Evolutionary conservation across 768 basidiomycete species (phyloP).

Genomic region (Tulasnella sp.): DNA sequence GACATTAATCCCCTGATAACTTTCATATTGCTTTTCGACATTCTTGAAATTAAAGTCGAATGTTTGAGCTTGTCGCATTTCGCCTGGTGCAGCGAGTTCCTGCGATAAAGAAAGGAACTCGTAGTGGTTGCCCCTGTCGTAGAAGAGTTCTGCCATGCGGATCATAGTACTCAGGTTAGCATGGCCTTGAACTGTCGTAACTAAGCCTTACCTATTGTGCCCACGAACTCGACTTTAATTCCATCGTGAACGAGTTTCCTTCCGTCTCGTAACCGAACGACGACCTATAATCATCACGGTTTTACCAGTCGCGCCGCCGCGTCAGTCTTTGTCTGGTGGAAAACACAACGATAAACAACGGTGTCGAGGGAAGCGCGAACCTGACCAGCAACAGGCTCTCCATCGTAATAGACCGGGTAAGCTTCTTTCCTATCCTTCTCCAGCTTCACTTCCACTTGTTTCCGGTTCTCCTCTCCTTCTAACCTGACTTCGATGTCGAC

Average conservation of each 20-base stretch:
- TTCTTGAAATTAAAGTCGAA: no score
- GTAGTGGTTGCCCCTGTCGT: no score
- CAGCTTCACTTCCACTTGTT: conserved; percentile 74
- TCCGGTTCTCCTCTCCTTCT: conserved; percentile 79
- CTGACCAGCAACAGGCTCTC: conserved; percentile 85
- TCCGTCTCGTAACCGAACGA: conserved; percentile 86
- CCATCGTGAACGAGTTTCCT: conserved; percentile 94
- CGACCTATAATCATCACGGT: conserved; percentile 60
- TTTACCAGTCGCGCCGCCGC: not conserved
- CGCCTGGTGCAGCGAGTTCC: no score
- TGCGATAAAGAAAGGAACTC: no score
- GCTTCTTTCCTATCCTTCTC: conserved; percentile 80
- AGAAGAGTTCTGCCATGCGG: no score
- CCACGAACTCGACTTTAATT: conserved; percentile 96
- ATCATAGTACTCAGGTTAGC: no score
- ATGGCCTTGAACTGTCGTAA: not conserved
- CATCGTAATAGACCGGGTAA: conserved; percentile 94
- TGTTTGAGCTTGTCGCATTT: no score
- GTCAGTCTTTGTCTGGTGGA: not conserved
- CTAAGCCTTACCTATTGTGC: conserved; percentile 68
- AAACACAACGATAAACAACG: not conserved
- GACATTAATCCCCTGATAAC: no score
- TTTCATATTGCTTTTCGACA: no score
- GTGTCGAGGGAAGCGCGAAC: conserved; percentile 40
- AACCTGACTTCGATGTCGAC: conserved; percentile 89